Conservation (phyloP, 345 rosid genomes). For the Balakata baccata region DNA sequence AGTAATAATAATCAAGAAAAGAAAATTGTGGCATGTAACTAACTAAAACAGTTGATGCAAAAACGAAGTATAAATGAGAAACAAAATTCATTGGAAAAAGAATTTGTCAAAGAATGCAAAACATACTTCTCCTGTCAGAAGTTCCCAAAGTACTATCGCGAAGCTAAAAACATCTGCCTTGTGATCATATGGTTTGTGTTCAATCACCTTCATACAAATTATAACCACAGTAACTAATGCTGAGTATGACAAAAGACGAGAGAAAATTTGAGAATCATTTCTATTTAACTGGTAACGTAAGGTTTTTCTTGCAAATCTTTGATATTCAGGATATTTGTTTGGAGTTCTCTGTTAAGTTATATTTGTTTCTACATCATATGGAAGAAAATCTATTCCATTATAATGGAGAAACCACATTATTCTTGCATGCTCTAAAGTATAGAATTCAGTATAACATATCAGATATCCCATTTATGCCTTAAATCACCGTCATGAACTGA, state of each 20-base stretch:
- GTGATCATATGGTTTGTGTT: slow-evolving; percentile 85
- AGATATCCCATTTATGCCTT: slow-evolving; percentile 3
- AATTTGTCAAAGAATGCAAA: background rate
- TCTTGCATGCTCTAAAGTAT: too few species aligned
- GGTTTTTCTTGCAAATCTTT: background rate
- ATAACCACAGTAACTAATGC: slow-evolving; percentile 8
- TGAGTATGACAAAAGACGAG: background rate
- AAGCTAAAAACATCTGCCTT: slow-evolving; percentile 93
- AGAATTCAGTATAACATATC: too few species aligned
- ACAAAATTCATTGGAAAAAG: background rate
- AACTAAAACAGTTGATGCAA: background rate
- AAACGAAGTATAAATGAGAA: background rate
- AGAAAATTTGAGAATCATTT: background rate
- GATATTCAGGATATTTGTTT: too few species aligned
- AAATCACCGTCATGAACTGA: slow-evolving; percentile 11
- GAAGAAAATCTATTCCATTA: background rate
- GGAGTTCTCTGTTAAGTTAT: too few species aligned
- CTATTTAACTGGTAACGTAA: background rate
- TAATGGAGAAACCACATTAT: slow-evolving; percentile 9
- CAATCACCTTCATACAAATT: slow-evolving; percentile 68
- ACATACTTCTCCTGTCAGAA: slow-evolving; percentile 85
- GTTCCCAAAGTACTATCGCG: slow-evolving; percentile 86
- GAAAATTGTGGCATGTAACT: slow-evolving; percentile 6
- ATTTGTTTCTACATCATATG: background rate
- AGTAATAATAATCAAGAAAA: slow-evolving; percentile 6